phyloP scores from a whole-genome alignment of 2,329 filamentous ascomycete species.

The Chrysoporthe austroafricana region DNA sequence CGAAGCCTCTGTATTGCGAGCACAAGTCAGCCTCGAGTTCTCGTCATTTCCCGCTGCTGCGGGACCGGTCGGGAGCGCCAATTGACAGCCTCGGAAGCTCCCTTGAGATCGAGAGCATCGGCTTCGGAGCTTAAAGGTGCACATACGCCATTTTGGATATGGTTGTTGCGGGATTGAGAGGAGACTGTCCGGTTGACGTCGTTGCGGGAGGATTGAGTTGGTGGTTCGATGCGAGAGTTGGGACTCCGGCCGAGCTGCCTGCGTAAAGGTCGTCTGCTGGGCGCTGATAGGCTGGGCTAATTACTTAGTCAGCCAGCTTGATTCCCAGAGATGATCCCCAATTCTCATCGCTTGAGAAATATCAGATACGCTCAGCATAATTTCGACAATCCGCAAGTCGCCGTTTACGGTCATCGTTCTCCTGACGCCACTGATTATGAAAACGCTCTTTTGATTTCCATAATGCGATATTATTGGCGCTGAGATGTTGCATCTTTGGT shows the following conservation, averaged over 20 bases:
- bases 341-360: slow-evolving; percentile 1
- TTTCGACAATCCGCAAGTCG: no score
- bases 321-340: background rate
- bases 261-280: slow-evolving; percentile 7
- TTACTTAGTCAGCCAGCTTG: slow-evolving; percentile 10
- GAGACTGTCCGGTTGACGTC: slow-evolving; percentile 33
- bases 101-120: background rate
- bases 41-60: background rate
- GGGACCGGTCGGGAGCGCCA: slow-evolving; percentile 21
- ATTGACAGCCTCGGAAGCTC: slow-evolving; percentile 15
- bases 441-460: background rate
- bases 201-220: slow-evolving; percentile 20
- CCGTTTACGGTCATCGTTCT: background rate
- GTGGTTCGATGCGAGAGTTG: slow-evolving; percentile 23
- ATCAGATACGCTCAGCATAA: background rate
- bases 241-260: slow-evolving; percentile 15
- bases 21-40: slow-evolving; percentile 35
- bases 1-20: slow-evolving; percentile 45
- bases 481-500: slow-evolving; percentile 2
- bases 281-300: slow-evolving; percentile 10
- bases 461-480: background rate
- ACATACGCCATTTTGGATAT: slow-evolving; percentile 39
- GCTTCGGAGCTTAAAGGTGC: background rate
- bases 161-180: slow-evolving; percentile 28
- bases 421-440: background rate